Evolutionary conservation across 2,329 filamentous ascomycete species (phyloP).

Genomic region (Colletotrichum sp.): DNA sequence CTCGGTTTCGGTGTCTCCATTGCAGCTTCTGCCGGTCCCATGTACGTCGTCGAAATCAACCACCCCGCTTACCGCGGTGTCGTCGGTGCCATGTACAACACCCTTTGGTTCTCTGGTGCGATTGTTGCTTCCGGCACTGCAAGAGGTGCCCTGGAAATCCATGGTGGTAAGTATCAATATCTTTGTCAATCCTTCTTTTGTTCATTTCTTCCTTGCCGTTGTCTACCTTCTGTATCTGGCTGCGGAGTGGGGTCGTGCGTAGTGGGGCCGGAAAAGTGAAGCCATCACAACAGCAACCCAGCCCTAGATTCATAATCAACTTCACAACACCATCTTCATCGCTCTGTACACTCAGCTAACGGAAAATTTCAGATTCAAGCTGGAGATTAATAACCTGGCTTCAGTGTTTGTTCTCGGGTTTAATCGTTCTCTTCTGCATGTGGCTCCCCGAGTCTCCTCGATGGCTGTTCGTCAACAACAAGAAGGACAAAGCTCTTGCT

Average conservation of each 20-base stretch:
- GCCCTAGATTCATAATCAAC: not conserved
- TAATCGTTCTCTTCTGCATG: constrained; percentile 39
- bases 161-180: constrained; percentile 43
- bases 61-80: constrained; percentile 51
- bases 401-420: constrained; percentile 49
- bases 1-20: constrained; percentile 62
- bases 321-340: not conserved
- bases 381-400: constrained; percentile 40
- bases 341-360: not conserved
- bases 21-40: constrained; percentile 49
- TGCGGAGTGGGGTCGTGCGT: not conserved
- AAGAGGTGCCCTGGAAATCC: constrained; percentile 45
- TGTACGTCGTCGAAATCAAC: constrained; percentile 52
- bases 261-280: not conserved
- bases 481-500: constrained; percentile 36
- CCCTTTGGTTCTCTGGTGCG: constrained; percentile 51
- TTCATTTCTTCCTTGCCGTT: accelerated
- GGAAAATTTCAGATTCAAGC: not conserved
- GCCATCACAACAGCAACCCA: not conserved
- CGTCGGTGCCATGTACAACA: constrained; percentile 47
- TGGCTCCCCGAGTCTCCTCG: constrained; percentile 47
- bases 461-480: constrained; percentile 45
- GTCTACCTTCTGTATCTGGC: too few species aligned
- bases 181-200: constrained; percentile 19
- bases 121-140: constrained; percentile 56